Evolutionary conservation across 768 basidiomycete genomes (phyloP), one percentile per base, ranked within the genome.

Genomic region (Macrolepiota fuliginosa): DNA sequence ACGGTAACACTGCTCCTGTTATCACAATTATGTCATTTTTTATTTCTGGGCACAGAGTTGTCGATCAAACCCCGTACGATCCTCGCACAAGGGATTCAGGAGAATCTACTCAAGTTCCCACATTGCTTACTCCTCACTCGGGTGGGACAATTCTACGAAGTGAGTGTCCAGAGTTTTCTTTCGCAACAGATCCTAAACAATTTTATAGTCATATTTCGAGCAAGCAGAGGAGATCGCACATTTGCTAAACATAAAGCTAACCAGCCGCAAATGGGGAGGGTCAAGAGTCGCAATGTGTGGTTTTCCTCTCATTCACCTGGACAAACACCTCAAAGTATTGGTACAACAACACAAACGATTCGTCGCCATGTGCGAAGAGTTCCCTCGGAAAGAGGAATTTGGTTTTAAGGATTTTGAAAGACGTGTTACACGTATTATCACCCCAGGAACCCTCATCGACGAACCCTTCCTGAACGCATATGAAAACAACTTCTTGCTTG

Each of bases 121-220:
- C 91, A 95, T 67, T 96, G 94, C 69, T 81, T 97, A 29, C 79
- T 98, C 25, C 81, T 98, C 17, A 98, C 95, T 7, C 85, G 93
- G 56, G 94, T 98, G 11, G 96, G 96, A 13, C 89, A 94, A 67
- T 98, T 98, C 72, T 98, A 96, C 70, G 96, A 98, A 83, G 96
- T 93, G 71, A 42, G 76, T 11, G 24, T 15, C 39, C 49, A 58
- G 47, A 4, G 5, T 22, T 35, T 54, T 56, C 47, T 32, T 2
- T 24, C 19, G 19, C 9, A 24, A 17, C 35, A 39, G 15, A 50
- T 32, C 58, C 6, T 62, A 40, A 36, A 65, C 68, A 54, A 62
- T 55, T 24, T 25, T 24, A 9, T 57, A 98, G 95, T 96, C 96
- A 0, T 97, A 97, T 72, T 98, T 96, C 67, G 89, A 92, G 42